These are phyloP conservation scores for Microthlaspi erraticum DNA, from an alignment of 345 rosid genomes.

Conservation along the genomic window DNA sequence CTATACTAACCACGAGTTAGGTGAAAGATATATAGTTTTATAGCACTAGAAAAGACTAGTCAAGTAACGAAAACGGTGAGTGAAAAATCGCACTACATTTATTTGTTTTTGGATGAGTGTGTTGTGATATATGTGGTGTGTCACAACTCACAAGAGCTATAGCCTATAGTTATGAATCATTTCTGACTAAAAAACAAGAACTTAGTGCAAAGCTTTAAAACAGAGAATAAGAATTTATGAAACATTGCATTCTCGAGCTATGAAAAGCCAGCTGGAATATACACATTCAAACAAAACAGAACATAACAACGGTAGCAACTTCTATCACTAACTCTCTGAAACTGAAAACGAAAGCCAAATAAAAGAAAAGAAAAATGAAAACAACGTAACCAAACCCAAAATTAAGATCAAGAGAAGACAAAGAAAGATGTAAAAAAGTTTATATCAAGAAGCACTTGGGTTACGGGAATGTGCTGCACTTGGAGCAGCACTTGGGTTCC, in stretches of 20 bases:
- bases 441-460: conserved; percentile 43
- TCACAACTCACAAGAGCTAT: background rate
- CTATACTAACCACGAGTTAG: too few relatives aligned
- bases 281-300: conserved; percentile 30
- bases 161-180: background rate
- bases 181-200: background rate
- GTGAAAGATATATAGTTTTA: too few relatives aligned
- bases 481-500: conserved; percentile 39
- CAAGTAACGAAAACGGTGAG: too few relatives aligned
- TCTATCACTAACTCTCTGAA: conserved; percentile 35
- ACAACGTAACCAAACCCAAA: conserved; percentile 22
- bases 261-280: conserved; percentile 40
- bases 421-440: background rate
- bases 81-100: too few relatives aligned
- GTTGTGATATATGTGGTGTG: background rate
- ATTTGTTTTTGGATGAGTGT: background rate
- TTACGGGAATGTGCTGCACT: conserved; percentile 39
- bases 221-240: conserved; percentile 8
- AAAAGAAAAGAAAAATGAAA: background rate
- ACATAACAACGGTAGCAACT: conserved; percentile 11
- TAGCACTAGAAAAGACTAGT: too few relatives aligned
- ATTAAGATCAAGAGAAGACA: conserved; percentile 12
- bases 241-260: conserved; percentile 35
- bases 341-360: conserved; percentile 1
- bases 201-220: conserved; percentile 1